Evolutionary conservation across 1,284 basidiomycete genomes (phyloP).

Genomic region (Ustilago hordei): DNA sequence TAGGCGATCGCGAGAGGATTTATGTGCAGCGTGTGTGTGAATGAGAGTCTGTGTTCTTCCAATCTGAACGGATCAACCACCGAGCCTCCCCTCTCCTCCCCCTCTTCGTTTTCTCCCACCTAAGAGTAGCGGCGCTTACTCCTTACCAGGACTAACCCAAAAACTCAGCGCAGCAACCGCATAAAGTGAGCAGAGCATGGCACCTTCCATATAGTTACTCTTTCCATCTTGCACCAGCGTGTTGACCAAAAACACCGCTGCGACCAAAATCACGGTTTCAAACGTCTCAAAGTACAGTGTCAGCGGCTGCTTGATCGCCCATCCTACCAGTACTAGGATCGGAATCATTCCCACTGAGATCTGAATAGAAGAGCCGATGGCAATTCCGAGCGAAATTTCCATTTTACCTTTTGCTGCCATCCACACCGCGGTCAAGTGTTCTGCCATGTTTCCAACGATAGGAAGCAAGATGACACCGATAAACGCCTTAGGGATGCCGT

Average conservation of each 20-base stretch:
- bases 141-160: conserved; percentile 48
- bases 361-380: conserved; percentile 80
- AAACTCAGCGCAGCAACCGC: conserved; percentile 63
- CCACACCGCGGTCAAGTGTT: conserved; percentile 67
- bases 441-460: conserved; percentile 78
- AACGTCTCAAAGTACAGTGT: conserved; percentile 69
- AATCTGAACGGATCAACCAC: neutral
- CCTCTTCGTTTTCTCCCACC: neutral
- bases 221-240: conserved; percentile 69
- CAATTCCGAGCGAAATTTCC: conserved; percentile 78
- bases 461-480: conserved; percentile 79
- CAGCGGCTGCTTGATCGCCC: conserved; percentile 69
- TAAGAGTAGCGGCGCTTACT: neutral
- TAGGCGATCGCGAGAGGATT: neutral
- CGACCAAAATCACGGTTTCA: conserved; percentile 66
- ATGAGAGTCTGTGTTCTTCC: neutral
- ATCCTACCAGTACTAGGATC: conserved; percentile 68
- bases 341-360: conserved; percentile 68
- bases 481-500: conserved; percentile 68
- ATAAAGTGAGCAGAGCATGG: conserved; percentile 70
- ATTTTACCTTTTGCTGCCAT: conserved; percentile 68
- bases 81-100: neutral
- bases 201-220: conserved; percentile 66
- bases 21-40: neutral
- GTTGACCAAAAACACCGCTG: conserved; percentile 69